Base-by-base conservation (phyloP, 257 asterid genomes). In the Gardenia jasminoides region DNA sequence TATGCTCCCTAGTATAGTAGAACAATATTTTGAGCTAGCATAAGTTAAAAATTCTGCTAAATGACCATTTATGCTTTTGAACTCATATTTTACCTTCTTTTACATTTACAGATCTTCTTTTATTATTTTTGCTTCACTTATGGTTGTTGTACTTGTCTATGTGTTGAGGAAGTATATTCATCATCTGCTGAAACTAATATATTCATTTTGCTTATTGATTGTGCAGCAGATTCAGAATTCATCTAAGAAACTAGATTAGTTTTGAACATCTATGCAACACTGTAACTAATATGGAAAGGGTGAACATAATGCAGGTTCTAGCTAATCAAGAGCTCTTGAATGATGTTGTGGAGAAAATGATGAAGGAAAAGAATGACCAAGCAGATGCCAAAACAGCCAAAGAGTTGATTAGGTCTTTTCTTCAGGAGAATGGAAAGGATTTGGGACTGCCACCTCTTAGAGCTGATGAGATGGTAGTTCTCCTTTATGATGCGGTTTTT, bases 391-490 rank as follows among this genome's bases (percentile, higher is more conserved):
- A 28, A 72, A 83, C 81, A 11, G 64, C 41, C 59, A 70, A 81
- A 69, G 65, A 74, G 36, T 76, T 72, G 64, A 80, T 89, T 77
- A 84, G 84, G 76, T 9, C 17, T 58, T 89, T 76, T 82, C 88
- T 89, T 3, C 88, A 86, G 81, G 81, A 86, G 72, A 86, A 82
- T 61, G 85, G 84, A 52, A 33, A 78, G 64, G 87, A 83, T 43
- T 80, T 86, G 75, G 89, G 93, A 16, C 78, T 89, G 81, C 91
- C 93, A 77, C 87, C 90, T 74, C 54, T 81, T 44, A 76, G 80
- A 80, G 74, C 84, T 50, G 91, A 88, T 67, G 93, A 89, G 67
- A 74, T 79, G 83, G 81, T 43, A 67, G 78, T 56, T 74, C 87
- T 86, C 76, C 83, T 87, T 19, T 80, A 83, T 30, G 89, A 89